These are phyloP conservation scores for Mariannaea sp. DNA, from an alignment of 2,329 filamentous ascomycete species.

Conservation along the genomic window DNA sequence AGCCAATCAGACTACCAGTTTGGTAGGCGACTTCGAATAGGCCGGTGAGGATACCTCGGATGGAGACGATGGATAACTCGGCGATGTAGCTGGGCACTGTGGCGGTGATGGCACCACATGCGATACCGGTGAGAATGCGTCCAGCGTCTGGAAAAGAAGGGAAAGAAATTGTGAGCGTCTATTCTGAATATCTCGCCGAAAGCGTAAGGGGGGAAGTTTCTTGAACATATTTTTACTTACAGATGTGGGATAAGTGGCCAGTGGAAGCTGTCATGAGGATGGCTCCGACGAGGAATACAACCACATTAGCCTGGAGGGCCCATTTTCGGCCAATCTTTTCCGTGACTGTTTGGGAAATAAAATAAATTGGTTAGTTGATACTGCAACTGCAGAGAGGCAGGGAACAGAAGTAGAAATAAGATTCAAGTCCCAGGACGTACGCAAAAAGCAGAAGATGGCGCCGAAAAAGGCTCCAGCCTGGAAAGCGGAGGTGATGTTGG, in stretches of 20 bases:
- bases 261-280: constrained; percentile 50
- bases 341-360: constrained; percentile 42
- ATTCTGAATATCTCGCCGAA: too few relatives aligned
- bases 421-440: constrained; percentile 25
- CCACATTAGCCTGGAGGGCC: constrained; percentile 53
- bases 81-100: constrained; percentile 68
- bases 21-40: constrained; percentile 59
- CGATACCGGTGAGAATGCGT: constrained; percentile 61
- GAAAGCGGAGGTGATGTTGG: constrained; percentile 53
- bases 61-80: constrained; percentile 63
- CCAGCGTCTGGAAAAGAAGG: constrained; percentile 59
- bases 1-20: constrained; percentile 56
- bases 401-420: too few relatives aligned
- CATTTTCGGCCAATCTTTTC: constrained; percentile 56
- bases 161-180: too few relatives aligned
- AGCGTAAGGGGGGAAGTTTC: too few relatives aligned
- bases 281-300: constrained; percentile 51
- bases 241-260: constrained; percentile 51
- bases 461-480: constrained; percentile 59
- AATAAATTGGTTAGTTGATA: background rate
- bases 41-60: constrained; percentile 62
- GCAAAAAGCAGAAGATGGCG: constrained; percentile 52
- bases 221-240: too few relatives aligned
- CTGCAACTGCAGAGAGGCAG: too few relatives aligned
- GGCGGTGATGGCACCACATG: constrained; percentile 61